phyloP scores from a whole-genome alignment of 352 stramenopile genomes.

The Phytophthora sojae region DNA sequence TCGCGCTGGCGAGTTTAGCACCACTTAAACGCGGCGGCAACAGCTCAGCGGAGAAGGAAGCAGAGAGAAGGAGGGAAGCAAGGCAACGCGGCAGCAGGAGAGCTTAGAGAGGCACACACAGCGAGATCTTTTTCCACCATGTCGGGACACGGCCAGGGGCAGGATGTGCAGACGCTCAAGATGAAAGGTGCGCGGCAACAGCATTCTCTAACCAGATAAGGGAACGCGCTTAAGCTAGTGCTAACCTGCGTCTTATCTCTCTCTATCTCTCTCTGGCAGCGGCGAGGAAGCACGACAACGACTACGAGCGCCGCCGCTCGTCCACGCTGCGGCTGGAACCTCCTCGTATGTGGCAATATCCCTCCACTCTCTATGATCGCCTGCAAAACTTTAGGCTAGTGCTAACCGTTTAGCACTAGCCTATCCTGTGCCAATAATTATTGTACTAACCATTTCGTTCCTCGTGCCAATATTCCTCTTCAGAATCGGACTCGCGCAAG shows the following conservation, averaged over 20 bases:
- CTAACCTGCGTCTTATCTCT: constrained; percentile 25
- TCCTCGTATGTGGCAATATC: constrained; percentile 54
- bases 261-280: constrained; percentile 21
- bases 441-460: background rate
- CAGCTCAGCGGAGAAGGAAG: constrained; percentile 1
- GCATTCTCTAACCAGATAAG: background rate
- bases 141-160: constrained; percentile 35
- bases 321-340: constrained; percentile 65
- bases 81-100: background rate
- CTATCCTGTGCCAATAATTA: constrained; percentile 2
- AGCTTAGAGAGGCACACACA: background rate
- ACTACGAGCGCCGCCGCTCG: constrained; percentile 66
- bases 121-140: constrained; percentile 23
- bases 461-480: background rate
- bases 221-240: background rate
- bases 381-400: background rate
- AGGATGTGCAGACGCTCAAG: constrained; percentile 63
- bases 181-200: constrained; percentile 46
- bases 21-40: constrained; percentile 7
- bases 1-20: background rate
- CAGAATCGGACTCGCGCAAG: constrained; percentile 63
- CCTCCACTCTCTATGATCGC: background rate
- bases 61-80: background rate
- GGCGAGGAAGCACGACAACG: constrained; percentile 71
- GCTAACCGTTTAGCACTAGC: background rate